Percentiles rank a stretch among this genome's conserved stretches.
These are phyloP conservation scores for Collybia sordida DNA, from an alignment of 768 basidiomycete species.

Conservation along the genomic window DNA sequence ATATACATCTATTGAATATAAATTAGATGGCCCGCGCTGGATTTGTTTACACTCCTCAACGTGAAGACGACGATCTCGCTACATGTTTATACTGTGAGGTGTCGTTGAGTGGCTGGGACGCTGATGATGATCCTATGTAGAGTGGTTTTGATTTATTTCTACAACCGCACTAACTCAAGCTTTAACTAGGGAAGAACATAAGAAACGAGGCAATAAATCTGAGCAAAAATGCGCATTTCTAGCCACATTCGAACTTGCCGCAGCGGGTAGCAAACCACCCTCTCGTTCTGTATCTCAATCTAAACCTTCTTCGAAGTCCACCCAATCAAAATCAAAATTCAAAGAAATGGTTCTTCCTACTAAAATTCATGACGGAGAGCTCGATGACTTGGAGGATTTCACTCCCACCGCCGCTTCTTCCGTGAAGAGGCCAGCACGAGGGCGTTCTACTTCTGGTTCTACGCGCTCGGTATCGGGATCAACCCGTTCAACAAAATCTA, in stretches of 20 bases:
- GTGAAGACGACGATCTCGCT: constrained; percentile 71
- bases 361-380: constrained; percentile 39
- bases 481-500: constrained; percentile 11
- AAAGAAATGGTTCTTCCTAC: constrained; percentile 36
- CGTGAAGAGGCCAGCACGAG: constrained; percentile 13
- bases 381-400: constrained; percentile 19
- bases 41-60: constrained; percentile 76
- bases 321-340: constrained; percentile 25
- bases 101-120: constrained; percentile 84
- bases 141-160: constrained; percentile 24
- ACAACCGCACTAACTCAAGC: constrained; percentile 5
- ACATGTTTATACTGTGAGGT: constrained; percentile 85
- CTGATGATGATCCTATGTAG: constrained; percentile 84
- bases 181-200: constrained; percentile 66
- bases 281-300: constrained; percentile 24
- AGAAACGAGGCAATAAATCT: constrained; percentile 57
- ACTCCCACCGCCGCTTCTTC: constrained; percentile 16
- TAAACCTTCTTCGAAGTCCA: constrained; percentile 27
- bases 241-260: constrained; percentile 14
- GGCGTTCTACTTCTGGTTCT: background rate
- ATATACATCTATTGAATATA: background rate
- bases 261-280: constrained; percentile 16
- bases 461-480: constrained; percentile 3
- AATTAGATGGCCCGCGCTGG: constrained; percentile 86
- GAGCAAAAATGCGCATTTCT: constrained; percentile 43